These are phyloP conservation scores for Cunninghamia lanceolata DNA, from an alignment of 75 land plant species.

Conservation along the genomic window DNA sequence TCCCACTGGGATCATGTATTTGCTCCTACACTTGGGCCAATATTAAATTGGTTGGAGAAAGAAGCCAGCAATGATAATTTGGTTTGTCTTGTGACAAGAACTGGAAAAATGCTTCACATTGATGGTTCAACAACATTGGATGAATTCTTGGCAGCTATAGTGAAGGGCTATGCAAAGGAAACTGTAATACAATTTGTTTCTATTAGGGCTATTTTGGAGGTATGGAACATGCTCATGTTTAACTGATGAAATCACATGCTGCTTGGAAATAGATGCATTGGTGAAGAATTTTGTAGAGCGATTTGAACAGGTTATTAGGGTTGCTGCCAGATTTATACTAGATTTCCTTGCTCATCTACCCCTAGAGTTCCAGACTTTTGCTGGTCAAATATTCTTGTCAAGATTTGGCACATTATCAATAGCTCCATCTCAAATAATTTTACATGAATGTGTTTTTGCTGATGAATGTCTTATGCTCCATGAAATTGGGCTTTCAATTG, in stretches of 20 bases:
- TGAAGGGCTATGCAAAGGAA: no score
- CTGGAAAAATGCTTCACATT: conserved; percentile 61
- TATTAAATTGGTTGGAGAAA: conserved; percentile 61
- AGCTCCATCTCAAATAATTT: conserved; percentile 38
- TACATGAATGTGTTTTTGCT: conserved; percentile 32
- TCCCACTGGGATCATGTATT: no score
- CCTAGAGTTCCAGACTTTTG: conserved; percentile 64
- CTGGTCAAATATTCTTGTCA: conserved; percentile 60
- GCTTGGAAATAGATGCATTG: conserved; percentile 43
- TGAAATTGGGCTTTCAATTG: conserved; percentile 70
- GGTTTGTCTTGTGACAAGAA: no score
- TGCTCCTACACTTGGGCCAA: no score
- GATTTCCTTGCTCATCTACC: no score
- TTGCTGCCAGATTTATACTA: no score
- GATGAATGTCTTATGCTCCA: conserved; percentile 63
- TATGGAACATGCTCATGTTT: conserved; percentile 33
- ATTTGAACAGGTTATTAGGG: background rate
- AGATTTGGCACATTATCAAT: conserved; percentile 36
- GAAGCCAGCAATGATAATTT: conserved; percentile 43
- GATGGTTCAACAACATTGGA: conserved; percentile 60
- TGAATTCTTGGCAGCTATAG: conserved; percentile 48
- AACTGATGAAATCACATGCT: conserved; percentile 60
- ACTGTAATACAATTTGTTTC: conserved; percentile 45
- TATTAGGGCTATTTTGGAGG: conserved; percentile 82
- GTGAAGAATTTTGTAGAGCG: conserved; percentile 28